Conservation (phyloP, 2,329 filamentous ascomycete genomes). For the Apiospora marii region DNA sequence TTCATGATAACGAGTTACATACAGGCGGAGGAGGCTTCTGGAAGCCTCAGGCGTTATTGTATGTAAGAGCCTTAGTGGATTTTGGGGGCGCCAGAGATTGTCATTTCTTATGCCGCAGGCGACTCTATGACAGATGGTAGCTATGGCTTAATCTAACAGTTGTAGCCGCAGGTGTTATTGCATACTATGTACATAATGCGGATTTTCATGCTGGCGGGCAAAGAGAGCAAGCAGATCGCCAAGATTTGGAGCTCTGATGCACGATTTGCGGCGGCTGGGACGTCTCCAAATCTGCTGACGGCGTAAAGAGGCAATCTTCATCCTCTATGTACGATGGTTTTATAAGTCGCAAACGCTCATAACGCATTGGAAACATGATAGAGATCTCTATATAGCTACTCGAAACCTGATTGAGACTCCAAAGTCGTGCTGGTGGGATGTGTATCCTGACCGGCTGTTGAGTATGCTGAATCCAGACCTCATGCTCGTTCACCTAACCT, state of each 20-base stretch:
- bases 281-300: neutral
- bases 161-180: neutral
- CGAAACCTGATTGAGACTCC: neutral
- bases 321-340: neutral
- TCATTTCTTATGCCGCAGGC: neutral
- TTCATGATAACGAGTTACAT: conserved; percentile 17
- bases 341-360: neutral
- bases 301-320: neutral
- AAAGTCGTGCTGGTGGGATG: neutral
- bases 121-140: neutral
- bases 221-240: neutral
- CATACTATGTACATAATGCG: conserved; percentile 11
- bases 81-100: neutral
- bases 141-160: neutral
- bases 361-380: neutral
- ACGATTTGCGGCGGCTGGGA: neutral
- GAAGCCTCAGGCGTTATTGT: conserved; percentile 2
- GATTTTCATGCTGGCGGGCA: neutral
- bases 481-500: conserved; percentile 1
- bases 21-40: neutral
- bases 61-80: neutral
- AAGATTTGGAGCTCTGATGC: conserved; percentile 16
- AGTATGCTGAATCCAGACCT: neutral
- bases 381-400: neutral
- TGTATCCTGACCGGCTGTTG: neutral